A percentile compares a stretch with the other conserved stretches of the same genome.
Evolutionary conservation across 306 rosid species (phyloP).

Genomic region (Vigna mungo): DNA sequence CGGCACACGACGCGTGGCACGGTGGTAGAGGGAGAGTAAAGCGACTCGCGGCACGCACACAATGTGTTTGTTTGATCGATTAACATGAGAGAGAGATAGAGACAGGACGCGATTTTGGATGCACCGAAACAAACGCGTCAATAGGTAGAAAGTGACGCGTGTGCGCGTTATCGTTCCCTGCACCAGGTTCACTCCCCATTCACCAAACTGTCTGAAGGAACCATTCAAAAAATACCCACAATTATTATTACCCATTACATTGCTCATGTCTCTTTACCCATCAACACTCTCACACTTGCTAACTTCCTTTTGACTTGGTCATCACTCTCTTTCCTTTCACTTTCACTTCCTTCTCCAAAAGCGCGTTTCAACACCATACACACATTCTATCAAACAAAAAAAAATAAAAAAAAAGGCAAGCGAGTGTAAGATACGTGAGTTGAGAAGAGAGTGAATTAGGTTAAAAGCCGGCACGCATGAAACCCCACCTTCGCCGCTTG

Average conservation of each 20-base stretch:
- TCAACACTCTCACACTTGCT: neutral
- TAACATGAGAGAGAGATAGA: neutral
- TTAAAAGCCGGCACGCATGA: slow-evolving; percentile 59
- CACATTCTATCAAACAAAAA: too few species aligned
- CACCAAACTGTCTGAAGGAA: slow-evolving; percentile 46
- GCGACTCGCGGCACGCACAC: neutral
- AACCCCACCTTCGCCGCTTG: slow-evolving; percentile 51
- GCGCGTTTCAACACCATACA: too few species aligned
- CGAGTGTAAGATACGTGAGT: neutral
- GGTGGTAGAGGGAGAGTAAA: neutral
- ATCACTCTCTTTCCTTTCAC: neutral
- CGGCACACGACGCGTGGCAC: rapidly evolving
- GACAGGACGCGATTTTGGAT: slow-evolving; percentile 33
- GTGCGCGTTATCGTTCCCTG: neutral
- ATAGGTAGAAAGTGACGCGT: slow-evolving; percentile 50
- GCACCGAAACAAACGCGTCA: slow-evolving; percentile 63
- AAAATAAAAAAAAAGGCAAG: neutral
- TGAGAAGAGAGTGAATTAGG: slow-evolving; percentile 15
- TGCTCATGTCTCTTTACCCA: too few species aligned
- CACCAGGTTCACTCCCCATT: slow-evolving; percentile 27
- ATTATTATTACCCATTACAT: neutral
- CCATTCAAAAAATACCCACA: slow-evolving; percentile 41
- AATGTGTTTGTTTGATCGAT: slow-evolving; percentile 21
- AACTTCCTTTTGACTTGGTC: neutral
- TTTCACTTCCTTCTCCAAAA: too few species aligned